Base-by-base conservation (phyloP, 352 stramenopile species). In the Phytophthora melonis region DNA sequence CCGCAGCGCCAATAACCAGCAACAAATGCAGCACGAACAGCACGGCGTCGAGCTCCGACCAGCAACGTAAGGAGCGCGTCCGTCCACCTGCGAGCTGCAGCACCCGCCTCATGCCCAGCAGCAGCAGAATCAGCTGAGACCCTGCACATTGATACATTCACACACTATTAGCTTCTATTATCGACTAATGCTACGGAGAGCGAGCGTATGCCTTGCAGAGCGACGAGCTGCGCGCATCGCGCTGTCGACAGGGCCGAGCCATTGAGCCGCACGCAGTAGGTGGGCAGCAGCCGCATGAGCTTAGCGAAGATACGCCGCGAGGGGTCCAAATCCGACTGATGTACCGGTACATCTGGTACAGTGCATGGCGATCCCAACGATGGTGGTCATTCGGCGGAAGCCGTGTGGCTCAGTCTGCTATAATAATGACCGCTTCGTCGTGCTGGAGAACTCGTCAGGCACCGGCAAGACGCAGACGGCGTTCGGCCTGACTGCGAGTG, bases 101-200 rank as follows among this genome's bases (percentile, higher is more conserved):
- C 36, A 90, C 77, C 18, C 79, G 74, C 27, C 43, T 70, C 77
- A 89, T 82, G 27, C 79, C 83, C 13, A 84, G 25, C 5, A 75
- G 45, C 3, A 85, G 52, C 30, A 92, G 76, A 2, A 79, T 18
- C 13, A 85, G 18, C 47, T 85, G 68, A 58, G 79, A 69, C 54
- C 56, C 76, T 92, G 60, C 55, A 66, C 39, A 45, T 45, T 43
- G 30, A 34, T 10, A 34, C 30, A 45, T n/a, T n/a, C 5, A 34
- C 30, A 1, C 25, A 3, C 25, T 27, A 27, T 27, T 27, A 27
- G 25, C 27, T 34, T n/a, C 13, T 4, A 23, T 21, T 21, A 9
- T 50, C 11, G 43, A 1, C 45, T 52, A 52, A 2, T n/a, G 18
- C 0, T 34, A 34, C 30, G 5, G 30, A 34, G 5, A 34, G 30